Evolutionary conservation across 2,329 filamentous ascomycete genomes (phyloP).

Genomic region (Spiromastix sp.): DNA sequence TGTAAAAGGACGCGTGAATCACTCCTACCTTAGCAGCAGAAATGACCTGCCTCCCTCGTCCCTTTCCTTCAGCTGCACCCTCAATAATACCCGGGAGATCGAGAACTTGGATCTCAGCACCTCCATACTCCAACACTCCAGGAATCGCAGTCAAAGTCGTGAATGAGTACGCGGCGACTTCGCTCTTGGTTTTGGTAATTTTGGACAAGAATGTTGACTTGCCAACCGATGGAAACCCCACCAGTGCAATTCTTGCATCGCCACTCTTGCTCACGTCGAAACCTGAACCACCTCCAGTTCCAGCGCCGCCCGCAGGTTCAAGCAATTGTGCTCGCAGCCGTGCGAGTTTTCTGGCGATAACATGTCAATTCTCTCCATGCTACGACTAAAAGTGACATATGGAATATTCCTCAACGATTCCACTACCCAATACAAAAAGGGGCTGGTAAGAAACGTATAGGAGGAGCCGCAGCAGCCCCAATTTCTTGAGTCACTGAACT

Average conservation of each 20-base stretch:
- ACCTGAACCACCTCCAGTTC: slow-evolving; percentile 67
- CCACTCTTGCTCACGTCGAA: slow-evolving; percentile 92
- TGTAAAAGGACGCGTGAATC: neutral
- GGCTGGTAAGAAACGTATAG: neutral
- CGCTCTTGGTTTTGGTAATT: slow-evolving; percentile 94
- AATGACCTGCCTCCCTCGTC: slow-evolving; percentile 89
- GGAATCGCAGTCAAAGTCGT: slow-evolving; percentile 96
- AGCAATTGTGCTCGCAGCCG: slow-evolving; percentile 88
- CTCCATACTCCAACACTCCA: slow-evolving; percentile 93
- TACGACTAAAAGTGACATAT: neutral
- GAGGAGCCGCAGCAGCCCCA: neutral
- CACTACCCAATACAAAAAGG: neutral
- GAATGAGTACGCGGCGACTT: slow-evolving; percentile 93
- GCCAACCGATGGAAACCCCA: slow-evolving; percentile 97
- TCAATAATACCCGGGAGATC: slow-evolving; percentile 98
- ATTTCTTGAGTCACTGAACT: too few relatives aligned
- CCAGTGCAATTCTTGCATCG: slow-evolving; percentile 90
- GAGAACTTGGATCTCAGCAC: slow-evolving; percentile 94
- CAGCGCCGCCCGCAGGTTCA: slow-evolving; percentile 72
- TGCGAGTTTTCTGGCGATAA: slow-evolving; percentile 89
- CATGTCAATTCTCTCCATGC: neutral
- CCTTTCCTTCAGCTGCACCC: slow-evolving; percentile 90
- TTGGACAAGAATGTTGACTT: slow-evolving; percentile 99
- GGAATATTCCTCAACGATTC: neutral
- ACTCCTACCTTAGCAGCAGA: slow-evolving; percentile 68